Conservation (phyloP, 2,329 filamentous ascomycete species). For the Hypoxylon sp. region DNA sequence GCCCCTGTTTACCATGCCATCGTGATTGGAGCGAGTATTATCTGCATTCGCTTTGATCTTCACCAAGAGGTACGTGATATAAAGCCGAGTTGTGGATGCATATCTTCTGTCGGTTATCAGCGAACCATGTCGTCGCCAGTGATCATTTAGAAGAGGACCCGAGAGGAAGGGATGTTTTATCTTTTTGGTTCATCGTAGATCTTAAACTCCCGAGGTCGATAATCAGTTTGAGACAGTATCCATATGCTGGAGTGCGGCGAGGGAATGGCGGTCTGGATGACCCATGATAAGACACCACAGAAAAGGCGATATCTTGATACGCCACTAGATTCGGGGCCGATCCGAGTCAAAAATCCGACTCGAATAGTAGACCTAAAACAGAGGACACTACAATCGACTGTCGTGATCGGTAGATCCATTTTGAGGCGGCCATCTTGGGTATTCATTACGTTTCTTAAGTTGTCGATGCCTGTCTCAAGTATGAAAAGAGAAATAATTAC, state of each 20-base stretch:
- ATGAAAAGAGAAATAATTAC: constrained; percentile 1
- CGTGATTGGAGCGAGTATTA: background rate
- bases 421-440: background rate
- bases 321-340: background rate
- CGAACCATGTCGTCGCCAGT: background rate
- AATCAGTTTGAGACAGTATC: background rate
- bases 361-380: background rate
- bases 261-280: constrained; percentile 12
- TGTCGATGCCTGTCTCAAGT: background rate
- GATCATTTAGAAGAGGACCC: background rate
- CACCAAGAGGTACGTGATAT: background rate
- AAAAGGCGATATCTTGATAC: constrained; percentile 9
- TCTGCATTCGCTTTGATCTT: background rate
- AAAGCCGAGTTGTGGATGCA: background rate
- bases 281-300: constrained; percentile 4
- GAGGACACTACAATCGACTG: background rate
- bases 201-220: background rate
- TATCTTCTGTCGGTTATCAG: background rate
- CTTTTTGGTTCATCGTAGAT: background rate
- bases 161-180: background rate
- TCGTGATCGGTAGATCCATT: background rate
- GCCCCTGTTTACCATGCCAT: background rate
- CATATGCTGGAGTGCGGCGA: background rate
- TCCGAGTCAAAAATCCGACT: background rate
- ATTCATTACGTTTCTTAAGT: constrained; percentile 8